A percentile compares a stretch with the other conserved stretches of the same genome.
These are phyloP conservation scores for Claviceps sp. DNA, from an alignment of 2,329 filamentous ascomycete species.

Conservation along the genomic window DNA sequence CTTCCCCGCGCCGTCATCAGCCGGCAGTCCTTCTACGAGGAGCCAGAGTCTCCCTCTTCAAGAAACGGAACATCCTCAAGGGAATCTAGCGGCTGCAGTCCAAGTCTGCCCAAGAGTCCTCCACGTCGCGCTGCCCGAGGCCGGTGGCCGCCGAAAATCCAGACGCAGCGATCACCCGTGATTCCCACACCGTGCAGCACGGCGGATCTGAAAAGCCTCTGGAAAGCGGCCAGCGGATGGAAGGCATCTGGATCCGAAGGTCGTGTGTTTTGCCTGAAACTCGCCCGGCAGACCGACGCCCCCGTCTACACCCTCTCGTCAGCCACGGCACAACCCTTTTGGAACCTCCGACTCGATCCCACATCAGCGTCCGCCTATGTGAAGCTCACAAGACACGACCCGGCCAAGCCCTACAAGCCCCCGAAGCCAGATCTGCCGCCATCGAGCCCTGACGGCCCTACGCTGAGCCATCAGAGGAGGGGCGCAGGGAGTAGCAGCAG, in stretches of 20 bases:
- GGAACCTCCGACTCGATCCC: constrained; percentile 50
- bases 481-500: constrained; percentile 13
- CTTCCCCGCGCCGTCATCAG: constrained; percentile 54
- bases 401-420: constrained; percentile 41
- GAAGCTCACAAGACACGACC: constrained; percentile 45
- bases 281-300: constrained; percentile 43
- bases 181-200: constrained; percentile 40
- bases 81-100: no score
- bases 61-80: no score
- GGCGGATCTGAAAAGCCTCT: constrained; percentile 50
- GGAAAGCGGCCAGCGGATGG: constrained; percentile 60
- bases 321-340: constrained; percentile 44
- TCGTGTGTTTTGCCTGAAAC: constrained; percentile 43
- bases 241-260: constrained; percentile 46
- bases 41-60: constrained; percentile 5
- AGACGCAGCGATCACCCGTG: constrained; percentile 25
- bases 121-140: constrained; percentile 9
- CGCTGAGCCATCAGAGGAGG: not conserved
- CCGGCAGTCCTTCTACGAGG: constrained; percentile 41
- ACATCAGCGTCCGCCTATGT: constrained; percentile 51
- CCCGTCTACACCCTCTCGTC: constrained; percentile 56
- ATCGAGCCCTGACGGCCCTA: constrained; percentile 9
- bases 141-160: constrained; percentile 18
- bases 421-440: constrained; percentile 14
- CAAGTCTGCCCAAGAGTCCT: constrained; percentile 9